Base-by-base conservation (phyloP, 257 asterid genomes). In the Penstemon barbatus region DNA sequence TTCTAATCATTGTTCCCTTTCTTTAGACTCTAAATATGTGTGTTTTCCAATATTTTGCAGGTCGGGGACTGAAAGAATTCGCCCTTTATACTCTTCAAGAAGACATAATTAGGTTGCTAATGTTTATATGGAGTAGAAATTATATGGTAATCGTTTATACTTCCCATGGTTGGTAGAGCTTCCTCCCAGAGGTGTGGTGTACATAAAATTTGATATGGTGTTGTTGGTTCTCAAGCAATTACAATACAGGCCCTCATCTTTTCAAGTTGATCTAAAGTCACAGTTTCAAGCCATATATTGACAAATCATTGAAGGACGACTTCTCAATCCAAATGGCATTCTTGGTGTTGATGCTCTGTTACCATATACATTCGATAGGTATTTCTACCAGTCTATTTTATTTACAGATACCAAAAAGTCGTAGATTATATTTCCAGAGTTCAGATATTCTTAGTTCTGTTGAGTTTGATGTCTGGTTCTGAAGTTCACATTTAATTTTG, bases 311-410 rank as follows among this genome's bases (percentile, higher is more conserved):
- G 7, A 33, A 62, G 15, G 59, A 41, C 18, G 2, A 25, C 33
- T 25, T 25, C 68, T 56, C 61, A 36, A 43, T 73, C 52, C 66
- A 25, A 9, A 49, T 59, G 61, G 79, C 59, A 40, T 63, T 63
- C 44, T 59, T 49, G 71, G 61, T 56, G 55, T 58, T 41, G 40
- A 67, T 58, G 25, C 65, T 37, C 61, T 45, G 59, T 11, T 49
- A 71, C 50, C 45, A 25, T 64, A 70, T 57, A 52, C 36, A 67
- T 66, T 45, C 50, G n/a, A 66, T 77, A 78, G 83, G 86, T 82
- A 70, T 53, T 55, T 71, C 33, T 33, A 65, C 9, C 64, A 11
- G 50, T 53, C 58, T 36, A 57, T 18, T 38, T 37, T 15, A 39
- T 45, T 50, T 57, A 46, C 36, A 40, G 12, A 63, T 55, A 50